Base-by-base conservation (phyloP, 1,284 basidiomycete genomes). In the Irpex lacteus region DNA sequence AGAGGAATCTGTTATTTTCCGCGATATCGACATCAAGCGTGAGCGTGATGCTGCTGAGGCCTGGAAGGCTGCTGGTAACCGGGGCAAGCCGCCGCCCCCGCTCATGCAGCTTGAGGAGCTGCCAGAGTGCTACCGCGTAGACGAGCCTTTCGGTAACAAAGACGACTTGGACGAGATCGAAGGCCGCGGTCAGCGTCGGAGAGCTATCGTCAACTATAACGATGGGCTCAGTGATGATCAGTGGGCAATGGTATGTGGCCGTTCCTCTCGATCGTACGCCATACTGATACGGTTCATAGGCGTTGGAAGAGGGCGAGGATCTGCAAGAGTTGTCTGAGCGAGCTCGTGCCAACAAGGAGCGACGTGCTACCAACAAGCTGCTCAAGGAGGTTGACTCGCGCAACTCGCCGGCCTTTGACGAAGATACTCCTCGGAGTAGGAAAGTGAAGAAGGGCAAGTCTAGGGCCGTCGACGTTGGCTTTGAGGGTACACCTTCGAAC, bases 161-260 rank as follows among this genome's bases (percentile, higher is more conserved):
- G 87, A 90, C 62, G 78, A 87, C 0, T 85, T 93, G 50, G 90
- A 93, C 44, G 81, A 87, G 61, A 70, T 87, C 26, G 91, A 94
- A 71, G 93, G 94, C 56, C 87, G 94, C 66, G 95, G 96, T 52
- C 90, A 94, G 73, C 85, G 97, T 64, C 87, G 88, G 64, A 85
- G 94, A 69, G 91, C 87, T 63, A 85, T 91, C 37, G 95, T 99
- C 63, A 92, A 90, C 73, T 99, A 99, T 76, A 96, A 94, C 67
- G 97, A 98, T 74, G 96, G 96, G 18, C 82, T 98, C 60, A 92
- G 90, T 61, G 96, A 98, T 72, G 96, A 98, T 73, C 92, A 97
- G 70, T 98, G 94, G 91, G 87, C 93, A 44, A 85, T 92, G 82
- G 89, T 90, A 72, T 66, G 81, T 71, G 26, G 59, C 50, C 59